Conservation (phyloP, 78 protist species). For the Fonticula alba region DNA sequence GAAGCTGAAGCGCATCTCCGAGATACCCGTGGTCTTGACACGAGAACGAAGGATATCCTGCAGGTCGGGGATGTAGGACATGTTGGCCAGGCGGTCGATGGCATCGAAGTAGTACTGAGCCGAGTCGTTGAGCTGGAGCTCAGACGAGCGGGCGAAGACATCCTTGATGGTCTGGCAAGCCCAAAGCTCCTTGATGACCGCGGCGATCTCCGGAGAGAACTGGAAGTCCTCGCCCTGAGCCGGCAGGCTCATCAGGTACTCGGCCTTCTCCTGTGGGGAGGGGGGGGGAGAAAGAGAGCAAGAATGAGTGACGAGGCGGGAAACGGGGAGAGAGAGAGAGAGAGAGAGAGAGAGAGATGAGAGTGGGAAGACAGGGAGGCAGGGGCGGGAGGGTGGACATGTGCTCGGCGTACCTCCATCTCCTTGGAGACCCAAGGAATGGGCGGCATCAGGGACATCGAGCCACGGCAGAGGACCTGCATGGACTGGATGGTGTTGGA, state of each 20-base stretch:
- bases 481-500: constrained; percentile 41
- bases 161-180: constrained; percentile 42
- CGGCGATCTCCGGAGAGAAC: constrained; percentile 13
- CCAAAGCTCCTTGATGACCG: constrained; percentile 55
- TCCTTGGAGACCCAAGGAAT: too few species aligned
- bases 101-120: constrained; percentile 57
- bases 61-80: constrained; percentile 60
- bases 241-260: neutral
- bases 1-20: constrained; percentile 49
- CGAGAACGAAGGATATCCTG: constrained; percentile 74
- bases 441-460: too few species aligned
- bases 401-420: too few species aligned
- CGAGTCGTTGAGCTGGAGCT: constrained; percentile 72
- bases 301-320: too few species aligned
- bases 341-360: too few species aligned
- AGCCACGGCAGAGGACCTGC: too few species aligned
- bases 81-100: constrained; percentile 32
- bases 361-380: too few species aligned
- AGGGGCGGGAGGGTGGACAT: too few species aligned
- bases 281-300: neutral
- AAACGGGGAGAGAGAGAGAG: too few species aligned
- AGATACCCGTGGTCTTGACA: constrained; percentile 78
- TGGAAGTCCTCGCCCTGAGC: constrained; percentile 1
- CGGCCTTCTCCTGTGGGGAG: constrained; percentile 3
- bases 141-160: constrained; percentile 34